Evolutionary conservation across 2,329 filamentous ascomycete genomes (phyloP), one percentile per base, ranked within the genome.

Genomic region (Beauveria sp.): DNA sequence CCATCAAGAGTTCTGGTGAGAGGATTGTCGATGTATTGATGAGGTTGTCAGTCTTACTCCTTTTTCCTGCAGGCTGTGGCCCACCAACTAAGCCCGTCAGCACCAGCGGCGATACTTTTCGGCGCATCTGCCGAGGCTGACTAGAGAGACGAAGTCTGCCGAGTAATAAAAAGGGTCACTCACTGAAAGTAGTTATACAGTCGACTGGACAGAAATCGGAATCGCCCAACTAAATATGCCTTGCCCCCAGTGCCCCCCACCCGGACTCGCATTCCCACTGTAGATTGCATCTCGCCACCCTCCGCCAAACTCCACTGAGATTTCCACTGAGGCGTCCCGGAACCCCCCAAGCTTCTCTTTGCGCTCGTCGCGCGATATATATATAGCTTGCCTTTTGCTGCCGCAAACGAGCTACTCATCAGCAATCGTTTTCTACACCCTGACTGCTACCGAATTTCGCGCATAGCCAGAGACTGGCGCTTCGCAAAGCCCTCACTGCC

Each of bases 51-150:
- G 10, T 31, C 31, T 31, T 31, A 10, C 31, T 31, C 31, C 31
- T 31, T 12, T 31, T 31, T 9, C 31, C 31, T 31, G 31, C 10
- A 31, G 31, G 31, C 10, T 12, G 31, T 4, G 3, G 10, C 31
- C 31, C 31, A 34, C 31, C 31, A 34, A 16, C 16, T 24, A 38
- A 3, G 31, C 16, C n/a, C 22, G 46, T 51, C 45, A 59, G 56
- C 56, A 59, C 18, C 46, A 51, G 56, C 46, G 56, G 56, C 46
- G 34, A 59, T 31, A 20, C 24, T 22, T 49, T 51, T 50, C 46
- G 56, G 45, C 20, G 56, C 26, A 42, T 50, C 31, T 58, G 45
- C 45, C 45, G 34, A 59, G 34, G 56, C 46, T 59, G 56, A 51
- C 34, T 31, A 51, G 50, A 50, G 4, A 7, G 14, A 24, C 24